Base-by-base conservation (phyloP, 2,329 filamentous ascomycete species). In the Magnaporthiopsis incrustans region DNA sequence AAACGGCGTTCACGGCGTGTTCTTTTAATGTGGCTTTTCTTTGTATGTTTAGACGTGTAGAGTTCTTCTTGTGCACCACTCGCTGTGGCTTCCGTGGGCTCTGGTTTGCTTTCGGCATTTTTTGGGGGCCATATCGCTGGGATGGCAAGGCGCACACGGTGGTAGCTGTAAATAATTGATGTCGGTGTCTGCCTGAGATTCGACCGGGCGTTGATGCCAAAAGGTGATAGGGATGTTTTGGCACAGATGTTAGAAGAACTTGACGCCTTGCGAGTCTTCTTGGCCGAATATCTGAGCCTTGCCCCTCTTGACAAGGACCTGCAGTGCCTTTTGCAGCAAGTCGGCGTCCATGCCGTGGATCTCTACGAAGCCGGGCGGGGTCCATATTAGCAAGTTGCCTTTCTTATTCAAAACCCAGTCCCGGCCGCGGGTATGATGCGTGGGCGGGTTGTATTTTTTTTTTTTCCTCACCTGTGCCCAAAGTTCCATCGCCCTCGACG, bases 231-330 rank as follows among this genome's bases (percentile, higher is more conserved):
- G 5, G 3, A n/a, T 22, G 14, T 44, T 15, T 6, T 6, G 38
- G 33, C 26, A 59, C 33, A 53, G 14, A 57, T 15, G 8, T 63
- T 57, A 97, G 74, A 98, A 98, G 79, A 99, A 98, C 79, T 99
- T 99, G 68, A 98, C 92, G 71, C 95, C 95, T 71, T 90, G 86
- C 66, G 91, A 90, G 73, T 94, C 92, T 71, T 94, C 92, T 63
- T 86, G 85, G 44, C 94, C 94, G 78, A 99, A 98, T 32, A 98
- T 87, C 76, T 98, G 94, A 18, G 93, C 94, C 77, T 90, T 96
- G 69, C 92, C 92, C 67, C 89, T 85, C 81, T 96, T 97, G 50
- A 96, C 93, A 61, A 97, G 82, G 61, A 95, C 81, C 66, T 85
- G 84, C 61, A 99, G 81, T 53, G 91, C 89, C 75, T 89, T 92